Percentiles rank a stretch among this genome's conserved stretches.
Evolutionary conservation across 2,329 filamentous ascomycete species (phyloP).

Genomic region (Fusarium protoensiforme): DNA sequence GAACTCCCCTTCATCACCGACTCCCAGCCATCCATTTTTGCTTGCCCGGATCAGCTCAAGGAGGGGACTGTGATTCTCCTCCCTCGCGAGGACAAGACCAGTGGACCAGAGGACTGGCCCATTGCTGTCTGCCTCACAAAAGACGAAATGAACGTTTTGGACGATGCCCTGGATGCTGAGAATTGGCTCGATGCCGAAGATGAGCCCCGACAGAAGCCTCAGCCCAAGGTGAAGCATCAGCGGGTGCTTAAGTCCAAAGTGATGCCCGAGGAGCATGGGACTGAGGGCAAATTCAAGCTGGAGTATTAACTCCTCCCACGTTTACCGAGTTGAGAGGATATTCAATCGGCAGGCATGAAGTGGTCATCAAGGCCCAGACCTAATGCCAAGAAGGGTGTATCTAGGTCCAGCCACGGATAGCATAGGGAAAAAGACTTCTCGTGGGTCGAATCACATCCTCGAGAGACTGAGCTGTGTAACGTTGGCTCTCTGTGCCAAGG

Average conservation of each 20-base stretch:
- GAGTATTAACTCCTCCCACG: not conserved
- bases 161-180: not conserved
- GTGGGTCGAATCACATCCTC: not conserved
- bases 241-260: not conserved
- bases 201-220: not conserved
- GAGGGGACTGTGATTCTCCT: constrained; percentile 36
- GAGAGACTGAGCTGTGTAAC: not conserved
- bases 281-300: not conserved
- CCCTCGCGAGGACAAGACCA: constrained; percentile 12
- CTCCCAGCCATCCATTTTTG: constrained; percentile 16
- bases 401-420: not conserved
- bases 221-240: not conserved
- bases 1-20: constrained; percentile 13
- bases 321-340: not conserved
- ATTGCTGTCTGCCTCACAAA: constrained; percentile 27
- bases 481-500: not conserved
- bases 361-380: not conserved
- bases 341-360: not conserved
- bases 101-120: constrained; percentile 10
- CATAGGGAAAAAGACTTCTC: not conserved
- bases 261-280: not conserved
- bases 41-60: constrained; percentile 19
- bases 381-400: not conserved
- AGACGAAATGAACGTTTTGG: constrained; percentile 7
- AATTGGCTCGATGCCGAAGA: not conserved